Conservation (phyloP, 192 early-diverging fungal species). For the Umbelopsis sp. region DNA sequence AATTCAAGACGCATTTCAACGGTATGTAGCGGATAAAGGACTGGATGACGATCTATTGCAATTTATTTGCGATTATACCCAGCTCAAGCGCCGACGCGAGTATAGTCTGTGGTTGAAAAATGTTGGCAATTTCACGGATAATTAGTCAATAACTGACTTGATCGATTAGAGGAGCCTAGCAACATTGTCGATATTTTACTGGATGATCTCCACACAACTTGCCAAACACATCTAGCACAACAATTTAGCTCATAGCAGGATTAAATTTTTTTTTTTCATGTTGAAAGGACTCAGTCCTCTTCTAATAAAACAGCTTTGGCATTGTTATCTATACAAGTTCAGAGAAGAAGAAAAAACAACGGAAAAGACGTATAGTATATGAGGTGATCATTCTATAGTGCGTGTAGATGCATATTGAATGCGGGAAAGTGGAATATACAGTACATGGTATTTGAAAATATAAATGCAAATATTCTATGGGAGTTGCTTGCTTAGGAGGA, state of each 20-base stretch:
- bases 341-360: not conserved
- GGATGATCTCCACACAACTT: too few species aligned
- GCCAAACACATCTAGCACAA: too few species aligned
- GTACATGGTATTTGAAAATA: not conserved
- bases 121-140: slow-evolving; percentile 8
- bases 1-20: not conserved
- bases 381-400: not conserved
- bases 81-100: not conserved
- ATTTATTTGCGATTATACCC: not conserved
- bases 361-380: not conserved
- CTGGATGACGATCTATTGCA: not conserved
- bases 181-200: too few species aligned
- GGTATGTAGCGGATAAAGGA: not conserved
- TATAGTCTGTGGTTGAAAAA: slow-evolving; percentile 4
- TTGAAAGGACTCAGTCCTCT: slow-evolving; percentile 1
- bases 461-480: not conserved
- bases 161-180: too few species aligned
- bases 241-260: too few species aligned
- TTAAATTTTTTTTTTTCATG: too few species aligned
- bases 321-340: not conserved
- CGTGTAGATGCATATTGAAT: not conserved
- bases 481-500: too few species aligned
- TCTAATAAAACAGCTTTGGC: not conserved
- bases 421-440: not conserved
- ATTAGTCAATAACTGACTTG: not conserved